These are phyloP conservation scores for Dalechampia spathulata DNA, from an alignment of 441 rosid genomes.

Conservation along the genomic window DNA sequence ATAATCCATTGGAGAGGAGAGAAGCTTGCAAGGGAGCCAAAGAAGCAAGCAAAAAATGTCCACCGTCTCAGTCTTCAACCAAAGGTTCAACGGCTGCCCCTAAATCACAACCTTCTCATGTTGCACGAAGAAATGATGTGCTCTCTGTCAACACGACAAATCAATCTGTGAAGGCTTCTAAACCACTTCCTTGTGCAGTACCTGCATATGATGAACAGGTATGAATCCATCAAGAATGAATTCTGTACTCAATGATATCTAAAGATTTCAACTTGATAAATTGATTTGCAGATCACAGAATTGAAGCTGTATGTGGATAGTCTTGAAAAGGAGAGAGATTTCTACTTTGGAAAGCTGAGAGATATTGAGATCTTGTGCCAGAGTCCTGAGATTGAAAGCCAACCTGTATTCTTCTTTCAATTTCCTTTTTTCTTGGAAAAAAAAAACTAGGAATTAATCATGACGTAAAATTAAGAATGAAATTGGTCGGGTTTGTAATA, in stretches of 20 bases:
- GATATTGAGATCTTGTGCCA: slow-evolving; percentile 89
- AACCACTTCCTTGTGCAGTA: slow-evolving; percentile 32
- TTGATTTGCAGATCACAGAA: slow-evolving; percentile 59
- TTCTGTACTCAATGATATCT: no score
- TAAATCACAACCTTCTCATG: slow-evolving; percentile 52
- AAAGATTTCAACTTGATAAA: no score
- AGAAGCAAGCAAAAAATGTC: slow-evolving; percentile 66
- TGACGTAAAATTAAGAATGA: no score
- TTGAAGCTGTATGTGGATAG: slow-evolving; percentile 88
- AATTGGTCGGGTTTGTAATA: no score
- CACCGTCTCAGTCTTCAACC: slow-evolving; percentile 47
- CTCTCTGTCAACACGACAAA: slow-evolving; percentile 36
- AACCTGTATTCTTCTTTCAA: slow-evolving; percentile 36
- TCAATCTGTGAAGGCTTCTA: slow-evolving; percentile 44
- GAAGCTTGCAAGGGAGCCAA: slow-evolving; percentile 82
- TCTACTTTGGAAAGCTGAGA: slow-evolving; percentile 81
- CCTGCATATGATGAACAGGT: slow-evolving; percentile 85
- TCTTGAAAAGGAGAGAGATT: slow-evolving; percentile 96
- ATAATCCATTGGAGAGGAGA: slow-evolving; percentile 86
- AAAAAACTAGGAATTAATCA: no score
- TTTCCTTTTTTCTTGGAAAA: not conserved
- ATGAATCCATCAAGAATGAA: no score
- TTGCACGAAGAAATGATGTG: slow-evolving; percentile 41
- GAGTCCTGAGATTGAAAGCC: slow-evolving; percentile 51
- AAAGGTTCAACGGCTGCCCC: slow-evolving; percentile 46